phyloP scores from a whole-genome alignment of 805 yeast genomes.

The Barnettozyma botsteinii region DNA sequence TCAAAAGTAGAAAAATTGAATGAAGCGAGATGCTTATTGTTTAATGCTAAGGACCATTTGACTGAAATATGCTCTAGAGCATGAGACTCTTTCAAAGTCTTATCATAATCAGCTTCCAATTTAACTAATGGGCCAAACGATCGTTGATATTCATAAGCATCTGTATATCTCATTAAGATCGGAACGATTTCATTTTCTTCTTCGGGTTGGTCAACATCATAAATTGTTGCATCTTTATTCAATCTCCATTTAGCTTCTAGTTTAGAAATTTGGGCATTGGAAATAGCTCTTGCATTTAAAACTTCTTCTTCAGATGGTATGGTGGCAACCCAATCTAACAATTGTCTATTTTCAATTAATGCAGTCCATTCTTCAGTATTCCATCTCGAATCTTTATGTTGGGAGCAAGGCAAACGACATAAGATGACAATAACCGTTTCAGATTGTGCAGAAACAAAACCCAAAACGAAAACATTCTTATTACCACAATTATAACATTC shows the following conservation, averaged over 20 bases:
- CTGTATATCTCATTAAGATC: constrained; percentile 67
- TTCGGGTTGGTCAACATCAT: constrained; percentile 51
- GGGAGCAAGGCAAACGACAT: constrained; percentile 87
- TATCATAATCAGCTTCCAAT: constrained; percentile 77
- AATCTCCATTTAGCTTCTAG: constrained; percentile 80
- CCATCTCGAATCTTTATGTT: constrained; percentile 71
- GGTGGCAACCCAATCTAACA: constrained; percentile 77
- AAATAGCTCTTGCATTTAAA: constrained; percentile 48
- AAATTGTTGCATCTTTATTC: constrained; percentile 64
- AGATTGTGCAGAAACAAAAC: constrained; percentile 81
- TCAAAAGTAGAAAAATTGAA: constrained; percentile 68
- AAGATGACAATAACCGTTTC: constrained; percentile 82
- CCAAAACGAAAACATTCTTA: constrained; percentile 71
- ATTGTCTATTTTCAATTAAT: constrained; percentile 69
- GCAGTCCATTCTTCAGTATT: constrained; percentile 86
- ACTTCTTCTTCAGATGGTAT: constrained; percentile 61
- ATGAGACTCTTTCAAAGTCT: constrained; percentile 66
- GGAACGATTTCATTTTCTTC: constrained; percentile 62
- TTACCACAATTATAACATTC: constrained; percentile 92
- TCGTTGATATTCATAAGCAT: constrained; percentile 80
- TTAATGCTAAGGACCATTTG: constrained; percentile 65
- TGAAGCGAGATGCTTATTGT: constrained; percentile 60
- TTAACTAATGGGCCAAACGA: constrained; percentile 80
- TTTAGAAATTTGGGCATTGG: constrained; percentile 59
- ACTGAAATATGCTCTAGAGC: constrained; percentile 68